phyloP scores from a whole-genome alignment of 306 rosid genomes.

The Corylus heterophylla region DNA sequence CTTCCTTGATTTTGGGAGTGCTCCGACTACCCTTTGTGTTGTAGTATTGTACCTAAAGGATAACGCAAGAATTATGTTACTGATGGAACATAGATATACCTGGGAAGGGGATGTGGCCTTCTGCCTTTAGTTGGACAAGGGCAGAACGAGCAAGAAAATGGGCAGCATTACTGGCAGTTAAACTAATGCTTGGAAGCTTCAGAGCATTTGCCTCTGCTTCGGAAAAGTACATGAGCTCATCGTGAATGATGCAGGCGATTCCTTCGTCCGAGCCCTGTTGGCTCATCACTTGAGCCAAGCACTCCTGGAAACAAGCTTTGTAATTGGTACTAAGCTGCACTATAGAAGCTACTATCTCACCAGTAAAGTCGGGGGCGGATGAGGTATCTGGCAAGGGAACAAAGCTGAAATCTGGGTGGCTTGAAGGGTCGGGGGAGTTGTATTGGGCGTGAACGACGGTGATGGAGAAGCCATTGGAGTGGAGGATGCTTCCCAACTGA shows the following conservation, averaged over 20 bases:
- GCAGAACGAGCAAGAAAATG: constrained; percentile 28
- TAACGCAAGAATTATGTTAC: too few relatives aligned
- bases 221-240: constrained; percentile 28
- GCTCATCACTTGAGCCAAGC: constrained; percentile 7
- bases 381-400: constrained; percentile 24
- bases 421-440: too few relatives aligned
- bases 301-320: constrained; percentile 26
- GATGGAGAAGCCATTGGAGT: too few relatives aligned
- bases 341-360: too few relatives aligned
- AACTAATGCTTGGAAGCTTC: constrained; percentile 29
- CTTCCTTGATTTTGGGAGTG: too few relatives aligned
- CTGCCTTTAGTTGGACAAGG: constrained; percentile 16
- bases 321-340: constrained; percentile 23
- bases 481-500: too few relatives aligned
- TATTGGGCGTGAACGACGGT: too few relatives aligned
- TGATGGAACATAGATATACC: constrained; percentile 10
- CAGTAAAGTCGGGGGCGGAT: constrained; percentile 22
- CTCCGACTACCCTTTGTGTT: too few relatives aligned
- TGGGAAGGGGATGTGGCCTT: constrained; percentile 37
- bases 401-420: too few relatives aligned
- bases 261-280: constrained; percentile 16
- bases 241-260: constrained; percentile 41
- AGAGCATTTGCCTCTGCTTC: constrained; percentile 32
- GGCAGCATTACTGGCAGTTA: constrained; percentile 35
- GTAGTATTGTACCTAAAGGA: too few relatives aligned